Evolutionary conservation across 768 basidiomycete genomes (phyloP), one percentile per base, ranked within the genome.

Genomic region (Russula lepida): DNA sequence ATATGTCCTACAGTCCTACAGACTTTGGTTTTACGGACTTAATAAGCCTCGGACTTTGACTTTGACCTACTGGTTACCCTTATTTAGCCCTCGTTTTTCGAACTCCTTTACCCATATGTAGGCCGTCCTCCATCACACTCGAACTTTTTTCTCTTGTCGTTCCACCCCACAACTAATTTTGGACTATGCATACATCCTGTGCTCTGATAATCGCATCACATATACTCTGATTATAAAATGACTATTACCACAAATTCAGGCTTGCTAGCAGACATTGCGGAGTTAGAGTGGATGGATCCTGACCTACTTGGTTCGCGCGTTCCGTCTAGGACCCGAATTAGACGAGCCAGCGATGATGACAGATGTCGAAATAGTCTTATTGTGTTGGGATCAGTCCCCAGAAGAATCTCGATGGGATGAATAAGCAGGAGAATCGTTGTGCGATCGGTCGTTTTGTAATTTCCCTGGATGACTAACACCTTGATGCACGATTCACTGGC

Each of bases 121-220:
- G 58, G n/a, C 43, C 43, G 35, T 46, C 59, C 25, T 52, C 21
- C 46, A 43, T 6, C 33, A 43, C 27, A 47, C 32, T 64, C 11
- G 23, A n/a, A 41, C 35, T 25, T 13, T 23, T 41, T 52, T 41
- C 48, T 28, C 53, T 28, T 28, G 33, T 49, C n/a, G n/a, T n/a
- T n/a, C 27, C 53, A 56, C 50, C 28, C 49, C 48, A 56, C 50
- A 25, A 43, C 49, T 64, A 56, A 63, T 54, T n/a, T 47, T 6
- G 61, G 64, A 65, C 64, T 55, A 57, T 65, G 57, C 61, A 65
- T 63, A 57, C 53, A 57, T 53, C 43, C 43, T 65, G 60, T 64
- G 56, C 47, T 62, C 56, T 50, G 48, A 57, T 61, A 62, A 63
- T 63, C 52, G 37, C 47, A 60, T 49, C 52, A 37, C 51, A 63